These are phyloP conservation scores for Fomitopsis palustris DNA, from an alignment of 1,284 basidiomycete genomes.

Conservation along the genomic window DNA sequence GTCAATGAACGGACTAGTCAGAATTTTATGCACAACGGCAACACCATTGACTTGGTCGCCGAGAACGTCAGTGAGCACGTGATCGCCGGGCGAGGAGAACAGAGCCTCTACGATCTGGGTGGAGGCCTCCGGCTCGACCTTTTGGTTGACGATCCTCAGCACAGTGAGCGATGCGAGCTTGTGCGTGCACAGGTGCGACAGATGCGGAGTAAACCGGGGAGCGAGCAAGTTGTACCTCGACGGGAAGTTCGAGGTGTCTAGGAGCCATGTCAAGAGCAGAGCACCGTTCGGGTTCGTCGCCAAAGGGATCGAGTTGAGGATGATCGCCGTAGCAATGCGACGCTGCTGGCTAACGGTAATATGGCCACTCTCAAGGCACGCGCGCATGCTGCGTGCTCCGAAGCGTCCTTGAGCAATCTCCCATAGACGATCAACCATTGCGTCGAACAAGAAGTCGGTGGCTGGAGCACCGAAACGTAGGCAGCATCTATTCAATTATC, in stretches of 20 bases:
- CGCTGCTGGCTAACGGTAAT: conserved; percentile 89
- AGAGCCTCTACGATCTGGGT: conserved; percentile 79
- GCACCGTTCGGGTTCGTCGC: conserved; percentile 98
- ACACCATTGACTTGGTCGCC: conserved; percentile 95
- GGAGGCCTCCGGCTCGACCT: conserved; percentile 82
- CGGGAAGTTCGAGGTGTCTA: conserved; percentile 91
- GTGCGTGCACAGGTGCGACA: conserved; percentile 96
- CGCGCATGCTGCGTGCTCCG: conserved; percentile 96
- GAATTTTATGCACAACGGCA: conserved; percentile 89
- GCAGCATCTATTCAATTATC: conserved; percentile 61
- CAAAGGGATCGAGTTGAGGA: conserved; percentile 96
- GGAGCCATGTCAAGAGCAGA: conserved; percentile 91
- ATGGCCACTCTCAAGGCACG: conserved; percentile 88
- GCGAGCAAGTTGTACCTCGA: conserved; percentile 92
- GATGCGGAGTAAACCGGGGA: conserved; percentile 92
- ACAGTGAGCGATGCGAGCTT: conserved; percentile 95
- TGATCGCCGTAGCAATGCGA: conserved; percentile 90
- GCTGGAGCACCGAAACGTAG: conserved; percentile 86
- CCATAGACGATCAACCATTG: conserved; percentile 98
- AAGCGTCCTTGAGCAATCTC: conserved; percentile 96
- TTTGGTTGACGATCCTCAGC: conserved; percentile 89
- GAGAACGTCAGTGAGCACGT: conserved; percentile 90
- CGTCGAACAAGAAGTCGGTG: conserved; percentile 96
- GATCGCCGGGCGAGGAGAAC: conserved; percentile 82
- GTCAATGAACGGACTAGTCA: conserved; percentile 83